phyloP scores from a whole-genome alignment of 257 asterid genomes.

The Jaltomata sinuosa region DNA sequence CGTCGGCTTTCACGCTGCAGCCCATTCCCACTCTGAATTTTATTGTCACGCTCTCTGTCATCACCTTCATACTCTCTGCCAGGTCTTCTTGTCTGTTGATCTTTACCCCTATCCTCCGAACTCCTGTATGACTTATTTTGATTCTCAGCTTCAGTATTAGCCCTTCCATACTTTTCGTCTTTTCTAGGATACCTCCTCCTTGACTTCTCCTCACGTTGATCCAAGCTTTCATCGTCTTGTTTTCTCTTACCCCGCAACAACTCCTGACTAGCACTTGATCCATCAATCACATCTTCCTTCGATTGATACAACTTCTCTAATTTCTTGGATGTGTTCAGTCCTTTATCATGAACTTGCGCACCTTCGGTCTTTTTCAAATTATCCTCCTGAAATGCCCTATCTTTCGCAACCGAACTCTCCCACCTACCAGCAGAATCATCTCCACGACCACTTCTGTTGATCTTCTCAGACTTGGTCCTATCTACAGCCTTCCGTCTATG shows the following conservation, averaged over 20 bases:
- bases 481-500: constrained; percentile 8
- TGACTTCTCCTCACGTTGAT: constrained; percentile 33
- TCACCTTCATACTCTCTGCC: constrained; percentile 17
- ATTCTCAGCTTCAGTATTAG: constrained; percentile 11
- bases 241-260: constrained; percentile 29
- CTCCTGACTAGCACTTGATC: constrained; percentile 23
- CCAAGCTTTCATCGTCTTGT: constrained; percentile 17
- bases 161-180: constrained; percentile 14
- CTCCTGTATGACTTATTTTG: constrained; percentile 15
- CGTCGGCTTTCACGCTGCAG: constrained; percentile 16
- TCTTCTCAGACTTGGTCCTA: constrained; percentile 15
- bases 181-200: constrained; percentile 26
- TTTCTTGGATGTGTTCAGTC: constrained; percentile 30
- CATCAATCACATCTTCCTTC: constrained; percentile 25
- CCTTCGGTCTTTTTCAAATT: constrained; percentile 12
- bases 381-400: constrained; percentile 15
- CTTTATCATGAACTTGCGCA: constrained; percentile 2
- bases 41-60: constrained; percentile 2
- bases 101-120: constrained; percentile 14
- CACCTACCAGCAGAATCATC: constrained; percentile 26
- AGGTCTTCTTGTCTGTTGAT: constrained; percentile 7
- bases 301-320: constrained; percentile 36
- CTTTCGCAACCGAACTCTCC: constrained; percentile 13
- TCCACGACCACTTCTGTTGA: constrained; percentile 10
- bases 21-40: constrained; percentile 15